A percentile compares a stretch with the other conserved stretches of the same genome.
phyloP scores from a whole-genome alignment of 108 stramenopile genomes.

The Cyclotella choctawhatcheeana region DNA sequence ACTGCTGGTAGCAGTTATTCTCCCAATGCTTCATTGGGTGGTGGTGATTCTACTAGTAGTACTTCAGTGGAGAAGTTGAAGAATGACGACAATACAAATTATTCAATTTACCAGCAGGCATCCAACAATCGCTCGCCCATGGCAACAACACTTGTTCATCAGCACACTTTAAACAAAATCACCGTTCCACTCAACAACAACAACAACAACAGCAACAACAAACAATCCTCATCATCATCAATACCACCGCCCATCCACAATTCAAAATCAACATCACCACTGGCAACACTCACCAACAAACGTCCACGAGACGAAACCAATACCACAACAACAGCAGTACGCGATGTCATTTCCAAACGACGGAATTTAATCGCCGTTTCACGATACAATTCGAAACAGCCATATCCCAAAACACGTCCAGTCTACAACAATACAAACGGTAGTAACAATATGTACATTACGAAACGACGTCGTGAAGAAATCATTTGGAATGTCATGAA shows the following conservation, averaged over 20 bases:
- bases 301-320: not conserved
- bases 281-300: not conserved
- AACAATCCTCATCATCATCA: not conserved
- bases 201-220: too few relatives aligned
- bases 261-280: not conserved
- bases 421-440: not conserved
- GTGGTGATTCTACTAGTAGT: not conserved
- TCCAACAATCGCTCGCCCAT: not conserved
- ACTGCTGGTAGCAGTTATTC: too few relatives aligned
- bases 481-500: constrained; percentile 1
- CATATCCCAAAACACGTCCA: too few relatives aligned
- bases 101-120: not conserved
- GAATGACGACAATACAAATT: not conserved
- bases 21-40: not conserved
- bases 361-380: constrained; percentile 7
- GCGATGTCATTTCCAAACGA: not conserved
- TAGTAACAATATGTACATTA: not conserved
- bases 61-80: too few relatives aligned
- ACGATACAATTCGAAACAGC: too few relatives aligned
- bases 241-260: not conserved
- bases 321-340: not conserved
- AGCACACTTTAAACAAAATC: too few relatives aligned
- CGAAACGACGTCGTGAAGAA: not conserved
- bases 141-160: too few relatives aligned
- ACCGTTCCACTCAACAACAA: too few relatives aligned